phyloP scores from a whole-genome alignment of 2,329 filamentous ascomycete genomes.

The Parafenestella ontariensis region DNA sequence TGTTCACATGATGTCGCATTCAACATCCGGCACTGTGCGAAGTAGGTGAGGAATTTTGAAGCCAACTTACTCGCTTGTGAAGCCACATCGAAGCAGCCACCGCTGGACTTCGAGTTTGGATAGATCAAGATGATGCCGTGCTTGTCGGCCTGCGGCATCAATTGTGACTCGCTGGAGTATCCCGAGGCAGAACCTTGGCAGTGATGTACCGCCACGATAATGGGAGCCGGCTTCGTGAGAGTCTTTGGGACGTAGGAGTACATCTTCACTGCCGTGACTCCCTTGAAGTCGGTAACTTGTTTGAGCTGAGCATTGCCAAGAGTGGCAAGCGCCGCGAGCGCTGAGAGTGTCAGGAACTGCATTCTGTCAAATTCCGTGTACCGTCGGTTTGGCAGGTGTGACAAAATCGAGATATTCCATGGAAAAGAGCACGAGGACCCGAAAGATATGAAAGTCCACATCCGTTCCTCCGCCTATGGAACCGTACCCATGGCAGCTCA shows the following conservation, averaged over 20 bases:
- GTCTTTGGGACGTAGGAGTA: conserved; percentile 58
- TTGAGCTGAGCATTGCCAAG: conserved; percentile 23
- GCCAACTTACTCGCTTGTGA: conserved; percentile 20
- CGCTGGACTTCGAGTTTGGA: conserved; percentile 26
- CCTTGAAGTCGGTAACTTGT: conserved; percentile 51
- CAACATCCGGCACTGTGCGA: neutral
- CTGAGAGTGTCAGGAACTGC: conserved; percentile 2
- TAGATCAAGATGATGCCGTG: conserved; percentile 28
- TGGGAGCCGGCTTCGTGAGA: conserved; percentile 51
- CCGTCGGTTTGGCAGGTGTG: neutral
- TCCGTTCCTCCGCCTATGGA: neutral
- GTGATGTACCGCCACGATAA: conserved; percentile 27
- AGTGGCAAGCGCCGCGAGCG: conserved; percentile 7
- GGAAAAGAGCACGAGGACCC: neutral
- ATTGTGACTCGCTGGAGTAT: conserved; percentile 19
- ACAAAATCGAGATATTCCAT: neutral
- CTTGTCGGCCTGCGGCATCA: conserved; percentile 18
- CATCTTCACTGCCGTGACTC: conserved; percentile 58
- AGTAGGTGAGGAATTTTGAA: neutral
- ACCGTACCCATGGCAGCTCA: neutral
- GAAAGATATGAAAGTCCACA: neutral
- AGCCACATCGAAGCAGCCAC: conserved; percentile 31
- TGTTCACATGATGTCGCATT: neutral
- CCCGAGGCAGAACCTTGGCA: conserved; percentile 25
- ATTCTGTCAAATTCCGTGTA: neutral